Evolutionary conservation across 2,329 filamentous ascomycete genomes (phyloP).

Genomic region (Diplodia mutila): DNA sequence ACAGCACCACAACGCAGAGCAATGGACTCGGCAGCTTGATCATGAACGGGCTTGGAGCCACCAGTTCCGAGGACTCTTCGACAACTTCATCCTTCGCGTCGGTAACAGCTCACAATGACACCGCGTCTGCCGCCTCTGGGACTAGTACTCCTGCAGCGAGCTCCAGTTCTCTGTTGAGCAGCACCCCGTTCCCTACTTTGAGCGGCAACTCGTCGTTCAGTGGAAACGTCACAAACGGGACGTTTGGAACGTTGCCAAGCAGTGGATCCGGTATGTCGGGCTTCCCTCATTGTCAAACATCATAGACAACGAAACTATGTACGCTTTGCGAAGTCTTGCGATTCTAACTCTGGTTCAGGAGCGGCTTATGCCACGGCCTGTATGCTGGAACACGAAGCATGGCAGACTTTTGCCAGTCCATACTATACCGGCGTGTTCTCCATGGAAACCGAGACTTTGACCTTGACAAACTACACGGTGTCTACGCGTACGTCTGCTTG

Average conservation of each 20-base stretch:
- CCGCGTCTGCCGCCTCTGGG: neutral
- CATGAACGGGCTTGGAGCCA: conserved; percentile 5
- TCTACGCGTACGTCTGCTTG: neutral
- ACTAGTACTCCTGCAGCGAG: neutral
- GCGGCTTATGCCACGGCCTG: conserved; percentile 2
- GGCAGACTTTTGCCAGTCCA: neutral
- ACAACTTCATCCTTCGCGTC: neutral
- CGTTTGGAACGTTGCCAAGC: neutral
- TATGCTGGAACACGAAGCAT: neutral
- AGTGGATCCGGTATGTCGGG: conserved; percentile 1
- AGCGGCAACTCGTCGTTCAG: neutral
- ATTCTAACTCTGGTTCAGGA: neutral
- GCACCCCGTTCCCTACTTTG: neutral
- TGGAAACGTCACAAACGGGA: neutral
- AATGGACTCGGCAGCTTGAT: conserved; percentile 15
- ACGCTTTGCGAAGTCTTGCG: neutral
- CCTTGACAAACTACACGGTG: conserved; percentile 11
- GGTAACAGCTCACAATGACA: neutral
- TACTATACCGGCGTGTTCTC: neutral
- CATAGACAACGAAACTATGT: neutral
- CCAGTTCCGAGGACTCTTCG: neutral
- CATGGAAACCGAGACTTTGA: neutral
- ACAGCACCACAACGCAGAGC: neutral
- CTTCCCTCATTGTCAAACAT: no score
- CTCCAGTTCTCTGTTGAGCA: neutral